Conservation (phyloP, 306 rosid species). For the Pyrus bretschneideri region DNA sequence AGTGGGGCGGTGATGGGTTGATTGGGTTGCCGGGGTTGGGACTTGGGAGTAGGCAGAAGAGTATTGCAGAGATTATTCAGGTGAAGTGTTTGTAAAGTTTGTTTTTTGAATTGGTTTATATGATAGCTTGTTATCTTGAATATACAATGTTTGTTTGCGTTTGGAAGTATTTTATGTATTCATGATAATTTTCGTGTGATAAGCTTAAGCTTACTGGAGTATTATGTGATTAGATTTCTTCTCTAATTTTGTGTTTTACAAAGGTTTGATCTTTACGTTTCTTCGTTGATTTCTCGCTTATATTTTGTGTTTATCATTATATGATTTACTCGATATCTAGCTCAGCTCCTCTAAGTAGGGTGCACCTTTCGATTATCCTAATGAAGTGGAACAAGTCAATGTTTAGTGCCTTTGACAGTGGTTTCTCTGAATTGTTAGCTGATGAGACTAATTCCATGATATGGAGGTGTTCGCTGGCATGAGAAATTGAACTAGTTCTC, state of each 20-base stretch:
- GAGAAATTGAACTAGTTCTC: background rate
- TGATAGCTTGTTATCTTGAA: constrained; percentile 3
- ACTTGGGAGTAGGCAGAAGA: constrained; percentile 43
- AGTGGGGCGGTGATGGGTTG: constrained; percentile 45
- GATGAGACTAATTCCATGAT: background rate
- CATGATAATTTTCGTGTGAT: background rate
- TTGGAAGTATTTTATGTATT: background rate
- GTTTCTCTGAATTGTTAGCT: background rate
- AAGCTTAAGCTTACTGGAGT: background rate
- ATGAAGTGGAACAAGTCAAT: background rate
- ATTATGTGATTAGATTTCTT: background rate
- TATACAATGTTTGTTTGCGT: background rate
- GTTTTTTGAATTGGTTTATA: background rate
- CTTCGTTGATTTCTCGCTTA: background rate
- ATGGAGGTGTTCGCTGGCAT: background rate
- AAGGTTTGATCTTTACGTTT: background rate
- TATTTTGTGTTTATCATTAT: background rate
- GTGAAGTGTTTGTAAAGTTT: constrained; percentile 11
- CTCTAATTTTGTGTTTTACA: background rate
- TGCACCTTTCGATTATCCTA: background rate
- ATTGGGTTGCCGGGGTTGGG: constrained; percentile 46
- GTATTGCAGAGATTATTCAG: constrained; percentile 46
- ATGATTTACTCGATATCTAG: background rate
- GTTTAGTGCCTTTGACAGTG: background rate
- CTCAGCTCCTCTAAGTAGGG: background rate